These are phyloP conservation scores for Batkoa obscura DNA, from an alignment of 371 early-diverging fungal species.

Conservation along the genomic window DNA sequence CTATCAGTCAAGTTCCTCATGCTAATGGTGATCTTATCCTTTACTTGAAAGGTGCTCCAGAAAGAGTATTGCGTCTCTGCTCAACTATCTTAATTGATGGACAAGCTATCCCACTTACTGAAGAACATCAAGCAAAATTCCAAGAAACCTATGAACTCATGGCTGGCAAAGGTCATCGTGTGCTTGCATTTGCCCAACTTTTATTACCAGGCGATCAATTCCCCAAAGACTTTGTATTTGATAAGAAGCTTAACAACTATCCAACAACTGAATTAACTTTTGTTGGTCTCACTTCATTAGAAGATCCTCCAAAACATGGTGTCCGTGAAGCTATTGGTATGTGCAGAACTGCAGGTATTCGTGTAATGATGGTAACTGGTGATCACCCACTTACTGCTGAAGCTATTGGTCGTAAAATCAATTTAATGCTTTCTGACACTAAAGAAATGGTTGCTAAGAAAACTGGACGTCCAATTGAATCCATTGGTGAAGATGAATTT, in stretches of 20 bases:
- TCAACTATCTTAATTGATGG: constrained; percentile 28
- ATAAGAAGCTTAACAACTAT: constrained; percentile 48
- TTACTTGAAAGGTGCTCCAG: constrained; percentile 87
- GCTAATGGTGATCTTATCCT: constrained; percentile 40
- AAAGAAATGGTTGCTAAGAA: constrained; percentile 44
- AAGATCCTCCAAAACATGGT: constrained; percentile 93
- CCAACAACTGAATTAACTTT: constrained; percentile 49
- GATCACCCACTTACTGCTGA: constrained; percentile 84
- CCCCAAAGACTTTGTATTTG: constrained; percentile 48
- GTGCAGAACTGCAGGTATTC: constrained; percentile 79
- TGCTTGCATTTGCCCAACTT: constrained; percentile 74
- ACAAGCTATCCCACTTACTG: constrained; percentile 26
- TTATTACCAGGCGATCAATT: constrained; percentile 38
- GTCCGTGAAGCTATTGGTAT: constrained; percentile 89
- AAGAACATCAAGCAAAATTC: constrained; percentile 33
- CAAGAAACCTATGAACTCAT: constrained; percentile 55
- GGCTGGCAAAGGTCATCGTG: constrained; percentile 85
- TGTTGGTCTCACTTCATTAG: constrained; percentile 66
- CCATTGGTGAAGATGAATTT: constrained; percentile 56
- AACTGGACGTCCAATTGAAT: constrained; percentile 27
- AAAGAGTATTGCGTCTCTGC: constrained; percentile 66
- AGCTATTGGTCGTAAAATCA: constrained; percentile 75
- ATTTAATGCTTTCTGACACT: constrained; percentile 73
- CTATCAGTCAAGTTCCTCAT: constrained; percentile 56
- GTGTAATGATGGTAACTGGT: constrained; percentile 93